Percentiles rank a stretch among this genome's conserved stretches.
Conservation (phyloP, 345 rosid genomes). For the Hibiscus syriacus region DNA sequence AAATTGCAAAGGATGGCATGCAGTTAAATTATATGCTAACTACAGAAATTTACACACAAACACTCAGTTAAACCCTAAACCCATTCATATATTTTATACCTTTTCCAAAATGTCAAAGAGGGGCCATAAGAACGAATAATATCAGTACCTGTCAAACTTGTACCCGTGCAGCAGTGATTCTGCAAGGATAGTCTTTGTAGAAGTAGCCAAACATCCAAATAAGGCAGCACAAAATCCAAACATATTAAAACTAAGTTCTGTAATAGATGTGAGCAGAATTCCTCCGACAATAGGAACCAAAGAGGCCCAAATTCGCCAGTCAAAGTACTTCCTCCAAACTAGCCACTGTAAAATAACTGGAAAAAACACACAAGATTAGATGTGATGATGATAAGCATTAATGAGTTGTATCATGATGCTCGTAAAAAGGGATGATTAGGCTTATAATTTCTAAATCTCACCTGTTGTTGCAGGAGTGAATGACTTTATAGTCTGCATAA, state of each 20-base stretch:
- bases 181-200: constrained; percentile 98
- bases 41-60: background rate
- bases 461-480: too few species aligned
- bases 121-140: background rate
- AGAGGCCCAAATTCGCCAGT: constrained; percentile 97
- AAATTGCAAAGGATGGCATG: background rate
- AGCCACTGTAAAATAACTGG: constrained; percentile 97
- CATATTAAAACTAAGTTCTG: constrained; percentile 94
- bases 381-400: background rate
- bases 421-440: too few species aligned
- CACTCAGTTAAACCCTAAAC: too few species aligned
- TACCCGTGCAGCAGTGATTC: constrained; percentile 95
- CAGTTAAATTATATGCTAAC: background rate
- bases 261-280: constrained; percentile 85
- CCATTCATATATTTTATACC: too few species aligned
- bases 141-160: constrained; percentile 88
- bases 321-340: constrained; percentile 93
- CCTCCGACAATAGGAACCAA: constrained; percentile 96
- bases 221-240: constrained; percentile 96
- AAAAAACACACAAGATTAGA: constrained; percentile 25
- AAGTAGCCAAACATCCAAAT: constrained; percentile 98
- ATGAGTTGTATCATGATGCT: background rate
- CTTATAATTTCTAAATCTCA: too few species aligned
- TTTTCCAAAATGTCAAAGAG: background rate
- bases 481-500: too few species aligned